Percentiles rank a stretch among this genome's conserved stretches.
phyloP scores from a whole-genome alignment of 108 stramenopile genomes.

The Conticribra guillardii region DNA sequence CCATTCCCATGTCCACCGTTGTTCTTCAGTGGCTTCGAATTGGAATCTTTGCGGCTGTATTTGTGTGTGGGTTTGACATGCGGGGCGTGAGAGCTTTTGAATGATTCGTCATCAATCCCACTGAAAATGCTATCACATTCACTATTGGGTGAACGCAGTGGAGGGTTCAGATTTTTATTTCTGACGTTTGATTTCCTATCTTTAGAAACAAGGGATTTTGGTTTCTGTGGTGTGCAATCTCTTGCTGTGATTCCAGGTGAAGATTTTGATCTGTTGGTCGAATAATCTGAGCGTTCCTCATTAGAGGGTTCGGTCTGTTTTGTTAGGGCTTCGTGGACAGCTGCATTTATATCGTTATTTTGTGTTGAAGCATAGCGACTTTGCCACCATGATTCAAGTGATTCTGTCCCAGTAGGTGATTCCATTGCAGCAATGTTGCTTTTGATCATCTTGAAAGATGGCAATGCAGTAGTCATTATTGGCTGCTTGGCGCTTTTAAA shows the following conservation, averaged over 20 bases:
- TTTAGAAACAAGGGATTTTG: too few species aligned
- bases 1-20: not conserved
- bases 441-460: too few species aligned
- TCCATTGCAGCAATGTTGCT: not conserved
- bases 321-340: constrained; percentile 45
- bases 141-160: not conserved
- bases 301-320: not conserved
- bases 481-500: too few species aligned
- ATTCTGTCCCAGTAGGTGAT: constrained; percentile 50
- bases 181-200: too few species aligned
- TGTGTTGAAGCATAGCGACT: constrained; percentile 39
- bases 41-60: not conserved
- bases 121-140: constrained; percentile 50
- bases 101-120: constrained; percentile 29
- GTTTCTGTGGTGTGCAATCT: too few species aligned
- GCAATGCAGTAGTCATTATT: too few species aligned
- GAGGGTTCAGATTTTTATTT: not conserved
- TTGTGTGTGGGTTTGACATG: not conserved
- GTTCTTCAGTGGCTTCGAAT: not conserved
- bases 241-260: too few species aligned
- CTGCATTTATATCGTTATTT: constrained; percentile 43
- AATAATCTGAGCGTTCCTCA: constrained; percentile 16
- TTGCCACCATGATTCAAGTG: constrained; percentile 55
- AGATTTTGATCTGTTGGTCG: constrained; percentile 5
- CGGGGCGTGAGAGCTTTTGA: not conserved